These are phyloP conservation scores for Sodiomyces alkalinus DNA, from an alignment of 2,329 filamentous ascomycete species.

Conservation along the genomic window DNA sequence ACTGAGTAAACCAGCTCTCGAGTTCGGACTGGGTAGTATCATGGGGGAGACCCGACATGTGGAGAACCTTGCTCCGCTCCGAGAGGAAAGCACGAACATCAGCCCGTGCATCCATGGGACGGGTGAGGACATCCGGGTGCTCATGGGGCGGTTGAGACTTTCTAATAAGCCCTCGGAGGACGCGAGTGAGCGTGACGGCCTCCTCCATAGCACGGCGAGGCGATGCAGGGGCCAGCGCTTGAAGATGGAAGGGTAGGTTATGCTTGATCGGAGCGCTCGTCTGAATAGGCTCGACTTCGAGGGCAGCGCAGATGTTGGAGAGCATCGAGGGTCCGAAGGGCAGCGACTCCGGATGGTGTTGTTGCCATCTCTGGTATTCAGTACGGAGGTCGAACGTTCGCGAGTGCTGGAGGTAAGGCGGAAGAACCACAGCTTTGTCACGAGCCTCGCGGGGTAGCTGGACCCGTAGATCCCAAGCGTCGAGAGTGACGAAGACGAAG, in stretches of 20 bases:
- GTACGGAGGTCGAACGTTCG: slow-evolving; percentile 92
- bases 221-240: slow-evolving; percentile 87
- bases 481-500: slow-evolving; percentile 95
- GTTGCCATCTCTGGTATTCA: slow-evolving; percentile 97
- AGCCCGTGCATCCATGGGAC: slow-evolving; percentile 91
- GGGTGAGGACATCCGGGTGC: slow-evolving; percentile 84
- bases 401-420: slow-evolving; percentile 93
- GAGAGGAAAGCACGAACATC: slow-evolving; percentile 93
- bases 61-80: slow-evolving; percentile 93
- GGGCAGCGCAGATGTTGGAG: slow-evolving; percentile 92
- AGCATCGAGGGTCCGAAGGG: slow-evolving; percentile 92
- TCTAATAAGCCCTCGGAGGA: slow-evolving; percentile 80
- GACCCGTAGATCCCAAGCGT: slow-evolving; percentile 95
- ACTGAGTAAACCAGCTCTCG: slow-evolving; percentile 99
- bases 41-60: slow-evolving; percentile 93
- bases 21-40: slow-evolving; percentile 97
- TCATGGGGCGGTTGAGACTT: slow-evolving; percentile 92
- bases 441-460: slow-evolving; percentile 94
- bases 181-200: slow-evolving; percentile 82
- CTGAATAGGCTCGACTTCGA: slow-evolving; percentile 95
- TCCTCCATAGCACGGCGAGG: slow-evolving; percentile 96
- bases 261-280: slow-evolving; percentile 97
- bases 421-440: slow-evolving; percentile 93
- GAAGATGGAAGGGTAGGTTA: slow-evolving; percentile 93
- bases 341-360: slow-evolving; percentile 92